Evolutionary conservation across 1,284 basidiomycete species (phyloP), one percentile per base, ranked within the genome.

Genomic region (Ceratobasidium sp.): DNA sequence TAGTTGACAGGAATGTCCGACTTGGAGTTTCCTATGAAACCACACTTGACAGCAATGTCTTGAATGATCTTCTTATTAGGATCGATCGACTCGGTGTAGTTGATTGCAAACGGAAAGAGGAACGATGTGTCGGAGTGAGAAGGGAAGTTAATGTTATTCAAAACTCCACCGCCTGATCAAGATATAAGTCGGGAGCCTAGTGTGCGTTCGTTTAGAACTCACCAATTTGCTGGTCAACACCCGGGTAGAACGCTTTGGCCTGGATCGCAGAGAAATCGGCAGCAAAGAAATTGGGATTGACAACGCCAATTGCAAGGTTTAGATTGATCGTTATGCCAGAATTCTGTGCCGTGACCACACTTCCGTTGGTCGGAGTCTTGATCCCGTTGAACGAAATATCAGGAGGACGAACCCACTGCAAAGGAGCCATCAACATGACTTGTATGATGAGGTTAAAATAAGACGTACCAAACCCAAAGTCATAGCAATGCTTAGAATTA

Each of bases 211-310:
- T 3, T 15, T 12, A 34, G 25, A 4, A 42, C 60, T 12, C 8
- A 67, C 62, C 62, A 54, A 67, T 67, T 32, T 67, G 62, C 22
- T 67, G 49, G 15, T 35, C 20, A 17, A 67, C 62, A 22, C 62
- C 62, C 17, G 43, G 54, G 15, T 55, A 57, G 12, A 57, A 72
- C 75, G 54, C 87, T 55, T 88, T 80, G 4, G 89, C 90, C 47
- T 84, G 82, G 74, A 95, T 87, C 68, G 85, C 82, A 69, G 85
- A 84, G 77, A 96, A 87, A 58, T 84, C 82, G 25, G 91, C 89
- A 13, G 84, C 79, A 78, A 96, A 94, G 81, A 88, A 94, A 77
- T 95, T 94, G 35, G 93, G 94, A 76, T 96, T 96, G 29, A 79
- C 88, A 75, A 77, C 90, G 87, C 83, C 82, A 73, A 94, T 88